phyloP scores from a whole-genome alignment of 2,329 filamentous ascomycete species.

The Emergomyces pasteurianus region DNA sequence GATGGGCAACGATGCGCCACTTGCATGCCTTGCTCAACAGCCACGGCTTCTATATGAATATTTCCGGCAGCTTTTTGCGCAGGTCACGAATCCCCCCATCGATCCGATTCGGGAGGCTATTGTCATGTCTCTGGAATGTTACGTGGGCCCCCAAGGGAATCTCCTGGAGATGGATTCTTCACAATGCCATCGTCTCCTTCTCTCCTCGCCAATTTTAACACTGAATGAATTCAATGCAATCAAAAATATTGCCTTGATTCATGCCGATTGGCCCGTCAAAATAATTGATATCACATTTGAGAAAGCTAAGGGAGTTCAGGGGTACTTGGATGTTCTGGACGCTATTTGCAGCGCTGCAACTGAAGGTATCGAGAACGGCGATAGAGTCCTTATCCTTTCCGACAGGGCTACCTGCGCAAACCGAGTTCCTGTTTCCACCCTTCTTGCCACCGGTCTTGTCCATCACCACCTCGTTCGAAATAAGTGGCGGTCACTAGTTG shows the following conservation, averaged over 20 bases:
- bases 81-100: constrained; percentile 96
- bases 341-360: constrained; percentile 76
- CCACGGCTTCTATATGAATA: constrained; percentile 88
- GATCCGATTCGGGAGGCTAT: constrained; percentile 95
- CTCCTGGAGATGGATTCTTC: constrained; percentile 83
- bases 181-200: constrained; percentile 73
- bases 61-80: constrained; percentile 93
- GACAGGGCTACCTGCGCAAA: constrained; percentile 76
- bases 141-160: constrained; percentile 92
- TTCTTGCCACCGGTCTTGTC: constrained; percentile 82
- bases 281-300: constrained; percentile 89
- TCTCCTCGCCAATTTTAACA: constrained; percentile 80
- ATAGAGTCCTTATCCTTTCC: constrained; percentile 79
- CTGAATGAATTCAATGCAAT: constrained; percentile 84
- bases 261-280: constrained; percentile 76
- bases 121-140: constrained; percentile 95
- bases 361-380: constrained; percentile 66
- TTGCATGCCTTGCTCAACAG: constrained; percentile 82
- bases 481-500: constrained; percentile 85
- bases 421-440: constrained; percentile 72
- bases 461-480: constrained; percentile 93
- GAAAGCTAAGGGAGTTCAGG: constrained; percentile 67
- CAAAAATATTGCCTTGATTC: constrained; percentile 59
- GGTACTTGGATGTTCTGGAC: constrained; percentile 80
- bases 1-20: constrained; percentile 92